Base-by-base conservation (phyloP, 2,329 filamentous ascomycete genomes). In the Acrodontium crateriforme region DNA sequence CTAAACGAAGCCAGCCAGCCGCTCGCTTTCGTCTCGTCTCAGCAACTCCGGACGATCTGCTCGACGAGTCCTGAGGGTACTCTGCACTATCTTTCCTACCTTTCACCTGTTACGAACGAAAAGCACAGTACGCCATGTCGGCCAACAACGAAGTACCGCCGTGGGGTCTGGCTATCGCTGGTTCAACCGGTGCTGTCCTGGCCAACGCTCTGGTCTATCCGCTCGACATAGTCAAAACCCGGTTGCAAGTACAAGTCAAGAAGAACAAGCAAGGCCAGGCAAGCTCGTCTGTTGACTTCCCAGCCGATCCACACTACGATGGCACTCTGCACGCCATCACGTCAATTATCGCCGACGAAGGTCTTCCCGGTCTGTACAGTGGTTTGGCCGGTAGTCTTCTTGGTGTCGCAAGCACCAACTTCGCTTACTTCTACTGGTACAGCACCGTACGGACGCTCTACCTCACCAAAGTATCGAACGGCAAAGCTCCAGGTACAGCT, bases 381-480 rank as follows among this genome's bases (percentile, higher is more conserved):
- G 89, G 89, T 35, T 85, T 98, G 53, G 68, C 73, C 35, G 85
- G 87, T 27, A 74, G 85, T 4, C 64, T 98, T 11, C 61, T 95
- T 28, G 89, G 89, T 29, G 89, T 98, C 18, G 87, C 84, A 2
- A 94, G 85, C 15, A 95, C 87, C 28, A 98, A 98, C 57, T 98
- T 98, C 53, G 89, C 89, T 46, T 98, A 98, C 60, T 98, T 98
- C 55, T 98, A 98, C 62, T 95, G 87, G 85, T 95, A 95, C 55
- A 87, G 83, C 4, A 60, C 89, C 16, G 82, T 94, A 17, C 74
- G 89, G 38, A 73, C 73, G 10, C 56, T 93, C 12, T 95, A 95
- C 54, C 58, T 81, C 40, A 58, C 61, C 11, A 66, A 64, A 14
- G 35, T 48, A 7, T 38, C 44, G 18, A 34, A 29, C 6, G 37